phyloP scores from a whole-genome alignment of 768 basidiomycete genomes.

The Steccherinum ochraceum region DNA sequence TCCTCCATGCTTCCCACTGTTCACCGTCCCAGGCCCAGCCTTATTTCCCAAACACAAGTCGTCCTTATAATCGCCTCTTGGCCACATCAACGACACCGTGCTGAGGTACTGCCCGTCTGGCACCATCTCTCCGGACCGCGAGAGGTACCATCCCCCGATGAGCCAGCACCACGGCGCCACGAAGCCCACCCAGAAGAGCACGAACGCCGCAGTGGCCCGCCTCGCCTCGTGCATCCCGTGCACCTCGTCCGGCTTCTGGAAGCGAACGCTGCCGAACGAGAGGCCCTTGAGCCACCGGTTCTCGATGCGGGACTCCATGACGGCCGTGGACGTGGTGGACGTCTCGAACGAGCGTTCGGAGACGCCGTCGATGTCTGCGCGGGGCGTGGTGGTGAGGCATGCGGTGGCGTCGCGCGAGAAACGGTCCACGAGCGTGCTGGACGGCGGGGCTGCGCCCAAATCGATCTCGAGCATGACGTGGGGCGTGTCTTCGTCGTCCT shows the following conservation, averaged over 20 bases:
- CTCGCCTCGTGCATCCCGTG: not conserved
- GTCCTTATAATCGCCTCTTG: conserved; percentile 8
- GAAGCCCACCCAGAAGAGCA: conserved; percentile 75
- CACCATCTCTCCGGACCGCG: conserved; percentile 34
- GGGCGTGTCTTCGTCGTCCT: conserved; percentile 1
- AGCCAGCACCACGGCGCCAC: conserved; percentile 71
- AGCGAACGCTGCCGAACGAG: conserved; percentile 16
- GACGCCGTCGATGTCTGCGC: not conserved
- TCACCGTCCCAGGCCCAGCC: not conserved
- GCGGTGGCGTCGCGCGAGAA: not conserved
- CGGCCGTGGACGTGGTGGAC: conserved; percentile 11
- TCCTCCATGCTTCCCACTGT: not conserved
- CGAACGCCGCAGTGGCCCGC: conserved; percentile 20
- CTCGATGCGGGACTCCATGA: conserved; percentile 18
- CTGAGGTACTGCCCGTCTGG: conserved; percentile 31
- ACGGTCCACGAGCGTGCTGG: conserved; percentile 7
- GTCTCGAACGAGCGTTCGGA: conserved; percentile 8
- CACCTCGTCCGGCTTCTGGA: conserved; percentile 3
- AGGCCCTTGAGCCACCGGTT: conserved; percentile 23
- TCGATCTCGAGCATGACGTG: not conserved
- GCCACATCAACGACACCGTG: conserved; percentile 21
- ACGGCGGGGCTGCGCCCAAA: not conserved
- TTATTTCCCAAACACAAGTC: not conserved
- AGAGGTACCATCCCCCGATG: conserved; percentile 65
- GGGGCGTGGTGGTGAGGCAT: not conserved